A percentile compares a stretch with the other conserved stretches of the same genome.
phyloP scores from a whole-genome alignment of 2,329 filamentous ascomycete genomes.

The Cordyceps farinosa region DNA sequence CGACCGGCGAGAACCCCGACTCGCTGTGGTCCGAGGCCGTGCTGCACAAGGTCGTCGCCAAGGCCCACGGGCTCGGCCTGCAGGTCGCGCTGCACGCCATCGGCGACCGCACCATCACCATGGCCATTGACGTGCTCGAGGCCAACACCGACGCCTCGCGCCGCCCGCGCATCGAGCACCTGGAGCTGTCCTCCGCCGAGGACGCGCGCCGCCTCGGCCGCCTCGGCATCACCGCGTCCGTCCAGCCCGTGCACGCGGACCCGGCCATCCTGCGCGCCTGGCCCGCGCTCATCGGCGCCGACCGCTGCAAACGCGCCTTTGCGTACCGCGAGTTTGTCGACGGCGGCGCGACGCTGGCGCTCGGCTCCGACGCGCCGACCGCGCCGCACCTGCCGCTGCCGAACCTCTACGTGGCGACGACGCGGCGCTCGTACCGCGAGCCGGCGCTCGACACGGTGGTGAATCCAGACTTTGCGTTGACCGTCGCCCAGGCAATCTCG shows the following conservation, averaged over 20 bases:
- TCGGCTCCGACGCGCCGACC: constrained; percentile 54
- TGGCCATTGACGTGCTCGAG: constrained; percentile 55
- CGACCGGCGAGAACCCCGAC: constrained; percentile 43
- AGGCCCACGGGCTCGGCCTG: constrained; percentile 50
- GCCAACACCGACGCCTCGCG: constrained; percentile 40
- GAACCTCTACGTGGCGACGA: constrained; percentile 54
- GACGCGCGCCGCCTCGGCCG: constrained; percentile 53
- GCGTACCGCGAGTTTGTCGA: constrained; percentile 56
- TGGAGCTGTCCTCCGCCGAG: constrained; percentile 53
- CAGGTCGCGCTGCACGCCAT: constrained; percentile 65
- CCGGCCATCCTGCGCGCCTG: constrained; percentile 56
- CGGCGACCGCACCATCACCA: constrained; percentile 55
- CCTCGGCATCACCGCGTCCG: constrained; percentile 55
- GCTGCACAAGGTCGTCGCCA: constrained; percentile 50
- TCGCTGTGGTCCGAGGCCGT: constrained; percentile 53
- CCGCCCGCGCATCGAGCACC: constrained; percentile 62
- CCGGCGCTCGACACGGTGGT: constrained; percentile 39
- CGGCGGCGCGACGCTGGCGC: constrained; percentile 46
- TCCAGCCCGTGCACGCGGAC: constrained; percentile 54
- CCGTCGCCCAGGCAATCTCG: constrained; percentile 49
- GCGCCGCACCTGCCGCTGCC: constrained; percentile 48
- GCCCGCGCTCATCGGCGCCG: constrained; percentile 48
- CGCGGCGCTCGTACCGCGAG: constrained; percentile 51
- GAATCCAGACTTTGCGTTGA: constrained; percentile 52
- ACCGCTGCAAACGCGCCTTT: constrained; percentile 53